Percentiles rank a stretch among this genome's conserved stretches.
phyloP scores from a whole-genome alignment of 176 grass and related monocot species.

The Oryza rufipogon region DNA sequence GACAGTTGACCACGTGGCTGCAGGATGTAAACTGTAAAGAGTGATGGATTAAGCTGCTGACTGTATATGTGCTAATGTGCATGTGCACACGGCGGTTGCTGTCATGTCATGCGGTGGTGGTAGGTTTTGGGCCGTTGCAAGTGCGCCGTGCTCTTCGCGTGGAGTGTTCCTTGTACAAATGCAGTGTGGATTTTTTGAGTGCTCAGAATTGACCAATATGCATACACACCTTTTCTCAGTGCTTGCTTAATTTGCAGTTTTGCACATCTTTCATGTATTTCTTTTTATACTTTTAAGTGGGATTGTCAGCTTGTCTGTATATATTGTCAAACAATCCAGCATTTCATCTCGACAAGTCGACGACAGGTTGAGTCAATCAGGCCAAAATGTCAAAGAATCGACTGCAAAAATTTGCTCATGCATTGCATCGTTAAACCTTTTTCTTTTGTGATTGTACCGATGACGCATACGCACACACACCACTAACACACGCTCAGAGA shows the following conservation, averaged over 20 bases:
- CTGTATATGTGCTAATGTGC: background rate
- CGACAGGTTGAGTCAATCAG: background rate
- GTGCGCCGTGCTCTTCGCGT: conserved; percentile 11
- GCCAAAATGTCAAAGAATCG: background rate
- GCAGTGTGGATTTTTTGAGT: background rate
- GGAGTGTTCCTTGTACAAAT: background rate
- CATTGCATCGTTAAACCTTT: background rate
- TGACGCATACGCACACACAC: too few species aligned
- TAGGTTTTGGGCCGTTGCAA: background rate
- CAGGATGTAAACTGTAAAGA: conserved; percentile 46
- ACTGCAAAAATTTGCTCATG: background rate
- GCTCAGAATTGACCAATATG: background rate
- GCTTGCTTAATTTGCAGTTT: background rate
- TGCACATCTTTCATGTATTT: background rate
- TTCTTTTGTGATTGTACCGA: background rate
- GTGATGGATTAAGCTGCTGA: conserved; percentile 10
- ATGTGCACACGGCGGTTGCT: background rate
- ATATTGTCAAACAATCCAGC: background rate
- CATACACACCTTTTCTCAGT: background rate
- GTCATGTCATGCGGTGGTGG: conserved; percentile 32
- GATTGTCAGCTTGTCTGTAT: background rate
- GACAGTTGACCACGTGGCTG: background rate
- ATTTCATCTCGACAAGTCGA: background rate
- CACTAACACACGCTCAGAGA: too few species aligned
- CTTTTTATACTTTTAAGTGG: background rate